phyloP scores from a whole-genome alignment of 257 asterid species.

The Solanum arcanum region DNA sequence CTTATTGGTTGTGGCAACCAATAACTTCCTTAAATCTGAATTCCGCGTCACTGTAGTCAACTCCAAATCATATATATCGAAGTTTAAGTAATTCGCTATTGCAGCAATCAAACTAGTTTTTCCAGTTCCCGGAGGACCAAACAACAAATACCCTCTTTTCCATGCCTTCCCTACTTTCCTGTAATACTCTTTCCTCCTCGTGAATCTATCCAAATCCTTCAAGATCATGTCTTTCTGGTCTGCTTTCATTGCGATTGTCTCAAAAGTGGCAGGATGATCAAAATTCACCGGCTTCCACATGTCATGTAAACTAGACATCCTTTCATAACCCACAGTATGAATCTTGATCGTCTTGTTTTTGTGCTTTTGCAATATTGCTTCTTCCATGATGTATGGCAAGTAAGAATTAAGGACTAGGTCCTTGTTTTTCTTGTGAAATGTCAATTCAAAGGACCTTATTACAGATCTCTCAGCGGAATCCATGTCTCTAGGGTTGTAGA shows the following conservation, averaged over 20 bases:
- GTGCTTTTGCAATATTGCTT: neutral
- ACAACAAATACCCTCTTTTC: constrained; percentile 21
- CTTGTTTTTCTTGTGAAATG: too few relatives aligned
- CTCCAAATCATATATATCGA: constrained; percentile 3
- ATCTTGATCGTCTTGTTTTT: too few relatives aligned
- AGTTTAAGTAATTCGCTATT: neutral
- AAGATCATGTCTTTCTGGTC: neutral
- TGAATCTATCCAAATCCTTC: constrained; percentile 9
- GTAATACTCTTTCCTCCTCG: constrained; percentile 6
- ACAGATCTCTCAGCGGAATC: neutral
- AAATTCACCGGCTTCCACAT: too few relatives aligned
- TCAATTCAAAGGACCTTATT: too few relatives aligned
- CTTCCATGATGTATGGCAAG: too few relatives aligned
- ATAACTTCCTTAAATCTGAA: neutral
- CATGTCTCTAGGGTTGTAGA: neutral
- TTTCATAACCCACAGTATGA: too few relatives aligned
- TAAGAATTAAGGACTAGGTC: too few relatives aligned
- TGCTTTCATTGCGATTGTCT: constrained; percentile 5
- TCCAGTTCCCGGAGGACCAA: neutral
- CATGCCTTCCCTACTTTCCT: constrained; percentile 21
- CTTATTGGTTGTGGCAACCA: neutral
- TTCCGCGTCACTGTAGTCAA: neutral
- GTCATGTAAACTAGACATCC: too few relatives aligned
- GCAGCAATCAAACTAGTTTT: neutral
- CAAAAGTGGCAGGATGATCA: too few relatives aligned